These are phyloP conservation scores for Musa itinerans DNA, from an alignment of 176 grass and related monocot genomes.

Conservation along the genomic window DNA sequence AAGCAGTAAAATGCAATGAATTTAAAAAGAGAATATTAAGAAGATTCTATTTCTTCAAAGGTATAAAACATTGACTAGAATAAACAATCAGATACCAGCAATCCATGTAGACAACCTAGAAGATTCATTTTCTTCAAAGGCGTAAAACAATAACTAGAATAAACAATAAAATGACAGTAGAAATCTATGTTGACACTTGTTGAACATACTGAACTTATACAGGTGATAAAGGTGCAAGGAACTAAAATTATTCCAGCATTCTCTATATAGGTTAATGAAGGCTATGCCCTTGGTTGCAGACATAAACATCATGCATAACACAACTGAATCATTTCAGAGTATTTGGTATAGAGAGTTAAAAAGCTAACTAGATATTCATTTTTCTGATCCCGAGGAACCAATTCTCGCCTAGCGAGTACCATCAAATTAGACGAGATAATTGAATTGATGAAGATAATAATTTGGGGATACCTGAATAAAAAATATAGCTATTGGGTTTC, in stretches of 20 bases:
- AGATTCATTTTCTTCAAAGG: background rate
- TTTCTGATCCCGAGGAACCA: too few species aligned
- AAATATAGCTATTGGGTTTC: slow-evolving; percentile 91
- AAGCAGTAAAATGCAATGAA: background rate
- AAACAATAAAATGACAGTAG: background rate
- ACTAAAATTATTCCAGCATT: background rate
- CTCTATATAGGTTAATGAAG: background rate
- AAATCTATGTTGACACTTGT: background rate
- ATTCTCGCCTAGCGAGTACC: too few species aligned
- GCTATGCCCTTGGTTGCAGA: too few species aligned
- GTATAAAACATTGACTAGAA: background rate
- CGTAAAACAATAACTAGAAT: background rate
- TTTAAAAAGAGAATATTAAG: background rate
- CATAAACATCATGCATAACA: too few species aligned
- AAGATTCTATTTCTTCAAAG: background rate
- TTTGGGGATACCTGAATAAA: slow-evolving; percentile 51
- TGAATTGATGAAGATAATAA: slow-evolving; percentile 4
- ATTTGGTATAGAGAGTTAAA: too few species aligned
- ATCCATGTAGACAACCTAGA: background rate
- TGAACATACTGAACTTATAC: too few species aligned
- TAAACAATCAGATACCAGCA: background rate
- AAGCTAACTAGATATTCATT: too few species aligned
- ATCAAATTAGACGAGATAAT: too few species aligned
- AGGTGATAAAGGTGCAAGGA: background rate
- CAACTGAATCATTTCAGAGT: too few species aligned